phyloP scores from a whole-genome alignment of 2,329 filamentous ascomycete species.

The Sarocladiaceae sp. region DNA sequence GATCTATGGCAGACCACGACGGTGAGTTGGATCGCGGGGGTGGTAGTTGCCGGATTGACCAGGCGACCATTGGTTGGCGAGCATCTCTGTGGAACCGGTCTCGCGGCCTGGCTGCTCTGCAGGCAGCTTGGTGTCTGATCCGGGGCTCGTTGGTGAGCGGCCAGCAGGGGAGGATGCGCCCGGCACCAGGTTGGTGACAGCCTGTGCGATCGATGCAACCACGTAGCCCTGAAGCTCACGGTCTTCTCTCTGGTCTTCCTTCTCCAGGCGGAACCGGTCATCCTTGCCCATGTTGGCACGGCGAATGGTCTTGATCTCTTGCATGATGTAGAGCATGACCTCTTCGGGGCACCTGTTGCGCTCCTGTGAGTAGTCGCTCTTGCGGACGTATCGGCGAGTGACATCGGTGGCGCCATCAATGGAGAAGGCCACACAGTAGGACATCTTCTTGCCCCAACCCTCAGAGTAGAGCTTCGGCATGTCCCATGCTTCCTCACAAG shows the following conservation, averaged over 20 bases:
- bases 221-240: constrained; percentile 71
- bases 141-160: constrained; percentile 20
- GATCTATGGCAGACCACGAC: constrained; percentile 2
- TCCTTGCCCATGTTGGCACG: constrained; percentile 82
- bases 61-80: background rate
- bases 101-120: constrained; percentile 48
- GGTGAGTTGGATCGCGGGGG: constrained; percentile 3
- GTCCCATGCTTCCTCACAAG: constrained; percentile 93
- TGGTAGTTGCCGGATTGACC: background rate
- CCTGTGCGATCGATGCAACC: constrained; percentile 67
- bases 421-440: constrained; percentile 95
- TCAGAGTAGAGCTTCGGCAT: constrained; percentile 88
- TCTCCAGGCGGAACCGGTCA: constrained; percentile 74
- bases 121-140: constrained; percentile 57
- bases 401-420: constrained; percentile 74
- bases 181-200: constrained; percentile 65
- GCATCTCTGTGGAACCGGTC: background rate
- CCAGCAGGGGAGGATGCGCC: constrained; percentile 26
- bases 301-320: constrained; percentile 83
- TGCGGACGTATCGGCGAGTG: constrained; percentile 65
- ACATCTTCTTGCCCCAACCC: constrained; percentile 95
- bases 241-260: constrained; percentile 74
- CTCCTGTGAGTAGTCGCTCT: constrained; percentile 66
- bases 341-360: constrained; percentile 81
- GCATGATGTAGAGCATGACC: constrained; percentile 84